Conservation (phyloP, 805 yeast species). For the Pichia cabralensis region DNA sequence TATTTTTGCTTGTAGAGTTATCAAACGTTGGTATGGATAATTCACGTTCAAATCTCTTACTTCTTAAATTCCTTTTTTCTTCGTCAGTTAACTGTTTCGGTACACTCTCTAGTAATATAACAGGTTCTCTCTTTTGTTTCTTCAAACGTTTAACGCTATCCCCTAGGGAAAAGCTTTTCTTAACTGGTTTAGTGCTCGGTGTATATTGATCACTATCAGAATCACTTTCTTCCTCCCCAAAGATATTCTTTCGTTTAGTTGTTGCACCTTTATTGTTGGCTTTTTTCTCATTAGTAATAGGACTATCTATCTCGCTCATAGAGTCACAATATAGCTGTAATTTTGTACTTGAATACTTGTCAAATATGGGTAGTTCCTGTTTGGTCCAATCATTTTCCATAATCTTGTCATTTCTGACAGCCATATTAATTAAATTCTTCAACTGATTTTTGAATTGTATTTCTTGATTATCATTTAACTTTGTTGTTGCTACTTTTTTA, state of each 20-base stretch:
- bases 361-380: slow-evolving; percentile 39
- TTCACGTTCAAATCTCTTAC: slow-evolving; percentile 38
- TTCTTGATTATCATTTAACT: slow-evolving; percentile 18
- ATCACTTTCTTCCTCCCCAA: slow-evolving; percentile 13
- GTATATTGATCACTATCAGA: neutral
- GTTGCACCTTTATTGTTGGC: neutral
- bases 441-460: slow-evolving; percentile 39
- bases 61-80: slow-evolving; percentile 20
- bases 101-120: neutral
- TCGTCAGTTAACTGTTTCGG: neutral
- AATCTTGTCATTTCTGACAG: slow-evolving; percentile 34
- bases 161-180: too few relatives aligned
- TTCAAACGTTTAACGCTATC: slow-evolving; percentile 5
- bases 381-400: slow-evolving; percentile 44
- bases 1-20: slow-evolving; percentile 6
- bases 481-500: slow-evolving; percentile 27
- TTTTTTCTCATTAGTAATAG: neutral
- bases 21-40: slow-evolving; percentile 15
- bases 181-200: too few relatives aligned
- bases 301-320: neutral
- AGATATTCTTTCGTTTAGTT: slow-evolving; percentile 9
- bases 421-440: slow-evolving; percentile 37
- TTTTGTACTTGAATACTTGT: slow-evolving; percentile 5
- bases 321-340: slow-evolving; percentile 16
- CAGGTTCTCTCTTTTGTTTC: slow-evolving; percentile 4